These are phyloP conservation scores for Thermomucor indicae-seudaticae DNA, from an alignment of 371 early-diverging fungal species.

Conservation along the genomic window DNA sequence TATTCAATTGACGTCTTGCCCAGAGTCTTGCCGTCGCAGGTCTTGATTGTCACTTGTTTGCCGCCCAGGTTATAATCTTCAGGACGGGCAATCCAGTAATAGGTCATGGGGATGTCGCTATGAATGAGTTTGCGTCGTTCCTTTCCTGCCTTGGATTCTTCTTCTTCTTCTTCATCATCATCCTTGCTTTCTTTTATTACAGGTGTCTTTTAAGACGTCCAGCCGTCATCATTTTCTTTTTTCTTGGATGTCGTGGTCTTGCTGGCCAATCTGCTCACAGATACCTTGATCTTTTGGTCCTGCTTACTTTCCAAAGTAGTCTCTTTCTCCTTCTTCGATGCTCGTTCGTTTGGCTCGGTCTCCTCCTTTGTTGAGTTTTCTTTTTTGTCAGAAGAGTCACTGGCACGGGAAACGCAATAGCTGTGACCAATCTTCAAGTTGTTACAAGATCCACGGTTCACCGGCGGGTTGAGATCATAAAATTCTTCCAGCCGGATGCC, in stretches of 20 bases:
- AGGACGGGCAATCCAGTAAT: conserved; percentile 27
- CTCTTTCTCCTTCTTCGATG: neutral
- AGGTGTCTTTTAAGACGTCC: neutral
- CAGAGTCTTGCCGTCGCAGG: conserved; percentile 23
- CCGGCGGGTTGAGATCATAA: conserved; percentile 11
- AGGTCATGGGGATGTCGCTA: conserved; percentile 13
- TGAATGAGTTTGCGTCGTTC: conserved; percentile 14
- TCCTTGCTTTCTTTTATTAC: conserved; percentile 3
- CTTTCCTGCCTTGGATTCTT: neutral
- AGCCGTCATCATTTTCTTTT: conserved; percentile 6
- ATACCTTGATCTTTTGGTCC: conserved; percentile 4
- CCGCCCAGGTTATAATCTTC: conserved; percentile 14
- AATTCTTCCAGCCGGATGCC: conserved; percentile 11
- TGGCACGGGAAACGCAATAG: conserved; percentile 11
- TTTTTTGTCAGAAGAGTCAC: neutral
- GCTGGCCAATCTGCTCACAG: conserved; percentile 1
- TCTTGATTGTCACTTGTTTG: conserved; percentile 16
- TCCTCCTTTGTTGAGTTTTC: neutral
- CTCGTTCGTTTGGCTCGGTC: neutral
- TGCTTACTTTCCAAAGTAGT: neutral
- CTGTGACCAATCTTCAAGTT: conserved; percentile 19
- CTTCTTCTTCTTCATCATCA: conserved; percentile 1
- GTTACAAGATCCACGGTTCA: conserved; percentile 15
- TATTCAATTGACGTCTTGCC: conserved; percentile 14
- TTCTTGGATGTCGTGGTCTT: conserved; percentile 1